phyloP scores from a whole-genome alignment of 495 filamentous ascomycete genomes.

The Xylaria telfairii region DNA sequence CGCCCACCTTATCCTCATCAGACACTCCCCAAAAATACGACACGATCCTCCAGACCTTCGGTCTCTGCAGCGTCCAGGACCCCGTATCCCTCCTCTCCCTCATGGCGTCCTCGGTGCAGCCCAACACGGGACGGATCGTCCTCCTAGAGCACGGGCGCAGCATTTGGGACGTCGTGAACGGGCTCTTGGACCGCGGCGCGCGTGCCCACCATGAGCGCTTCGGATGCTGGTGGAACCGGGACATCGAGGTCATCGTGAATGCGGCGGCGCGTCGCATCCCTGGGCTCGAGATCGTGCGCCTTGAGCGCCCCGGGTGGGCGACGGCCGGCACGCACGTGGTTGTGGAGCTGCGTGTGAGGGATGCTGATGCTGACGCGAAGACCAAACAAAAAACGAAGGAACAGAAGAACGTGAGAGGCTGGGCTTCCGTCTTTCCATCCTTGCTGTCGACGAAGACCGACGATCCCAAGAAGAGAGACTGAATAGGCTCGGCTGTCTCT shows the following conservation, averaged over 20 bases:
- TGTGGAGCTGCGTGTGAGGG: constrained; percentile 50
- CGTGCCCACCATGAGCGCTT: constrained; percentile 78
- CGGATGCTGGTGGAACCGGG: constrained; percentile 98
- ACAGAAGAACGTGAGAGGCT: constrained; percentile 17
- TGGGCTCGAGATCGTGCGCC: constrained; percentile 75
- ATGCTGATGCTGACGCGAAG: not conserved
- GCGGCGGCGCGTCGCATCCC: constrained; percentile 61
- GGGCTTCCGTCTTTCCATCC: constrained; percentile 26
- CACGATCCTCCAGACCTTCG: constrained; percentile 91
- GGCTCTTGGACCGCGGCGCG: constrained; percentile 76
- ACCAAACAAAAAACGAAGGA: not conserved
- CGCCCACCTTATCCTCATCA: constrained; percentile 29
- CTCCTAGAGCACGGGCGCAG: constrained; percentile 92
- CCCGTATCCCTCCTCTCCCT: constrained; percentile 71
- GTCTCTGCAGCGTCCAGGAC: constrained; percentile 82
- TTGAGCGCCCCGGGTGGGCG: constrained; percentile 65
- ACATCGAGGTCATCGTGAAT: constrained; percentile 78
- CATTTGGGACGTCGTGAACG: constrained; percentile 78
- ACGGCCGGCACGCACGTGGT: constrained; percentile 73
- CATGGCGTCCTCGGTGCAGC: constrained; percentile 57
- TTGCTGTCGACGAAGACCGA: constrained; percentile 25
- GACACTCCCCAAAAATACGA: constrained; percentile 67
- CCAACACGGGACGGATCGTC: constrained; percentile 72
- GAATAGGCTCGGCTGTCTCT: not conserved
- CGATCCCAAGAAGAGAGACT: constrained; percentile 27